Conservation (phyloP, 2,329 filamentous ascomycete genomes). For the Rhytidhysteron rufulum region DNA sequence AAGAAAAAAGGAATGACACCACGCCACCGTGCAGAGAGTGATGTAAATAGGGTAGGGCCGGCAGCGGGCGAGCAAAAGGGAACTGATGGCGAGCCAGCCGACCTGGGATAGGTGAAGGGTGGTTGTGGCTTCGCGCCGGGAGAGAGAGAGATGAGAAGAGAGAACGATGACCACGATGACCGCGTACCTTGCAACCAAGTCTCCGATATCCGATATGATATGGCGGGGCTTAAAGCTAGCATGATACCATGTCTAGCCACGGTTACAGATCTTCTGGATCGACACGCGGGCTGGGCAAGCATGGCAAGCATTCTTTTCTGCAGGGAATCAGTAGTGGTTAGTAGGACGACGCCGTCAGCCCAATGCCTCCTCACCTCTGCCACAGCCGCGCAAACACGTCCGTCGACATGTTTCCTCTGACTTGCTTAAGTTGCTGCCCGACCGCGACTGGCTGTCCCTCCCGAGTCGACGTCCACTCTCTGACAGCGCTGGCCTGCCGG, state of each 20-base stretch:
- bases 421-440: not conserved
- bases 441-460: not conserved
- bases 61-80: constrained; percentile 7
- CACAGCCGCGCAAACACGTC: not conserved
- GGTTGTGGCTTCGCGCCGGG: constrained; percentile 33
- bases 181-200: constrained; percentile 22
- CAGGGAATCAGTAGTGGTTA: constrained; percentile 19
- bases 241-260: constrained; percentile 25
- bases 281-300: constrained; percentile 25
- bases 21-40: constrained; percentile 26
- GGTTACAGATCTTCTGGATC: constrained; percentile 38
- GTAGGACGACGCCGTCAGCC: not conserved
- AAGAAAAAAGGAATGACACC: constrained; percentile 29
- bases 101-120: constrained; percentile 3
- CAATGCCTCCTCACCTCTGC: not conserved
- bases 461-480: not conserved
- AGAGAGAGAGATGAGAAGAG: constrained; percentile 8
- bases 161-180: constrained; percentile 13
- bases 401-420: not conserved
- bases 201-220: constrained; percentile 35
- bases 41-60: constrained; percentile 14
- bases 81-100: constrained; percentile 2
- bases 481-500: not conserved
- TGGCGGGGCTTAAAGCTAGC: constrained; percentile 27
- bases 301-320: too few relatives aligned